Base-by-base conservation (phyloP, 2,329 filamentous ascomycete genomes). In the Trichoderma semiorbis region DNA sequence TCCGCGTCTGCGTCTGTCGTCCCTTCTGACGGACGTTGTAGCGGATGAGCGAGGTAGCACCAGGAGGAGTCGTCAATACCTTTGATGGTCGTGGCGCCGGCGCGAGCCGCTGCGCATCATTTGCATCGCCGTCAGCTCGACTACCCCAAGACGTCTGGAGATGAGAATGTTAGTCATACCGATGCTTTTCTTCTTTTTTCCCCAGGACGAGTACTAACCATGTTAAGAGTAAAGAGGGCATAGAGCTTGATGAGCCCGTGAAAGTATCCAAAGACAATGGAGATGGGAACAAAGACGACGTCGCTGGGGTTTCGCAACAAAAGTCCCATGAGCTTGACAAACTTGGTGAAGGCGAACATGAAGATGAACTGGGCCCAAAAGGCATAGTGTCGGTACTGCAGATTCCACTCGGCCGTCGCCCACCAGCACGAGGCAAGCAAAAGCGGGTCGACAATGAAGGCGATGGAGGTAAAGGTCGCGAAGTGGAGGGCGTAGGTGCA, bases 171-270 rank as follows among this genome's bases (percentile, higher is more conserved):
- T 14, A 50, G 47, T 50, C n/a, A 21, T 24, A 5, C 14, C 11
- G 58, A 60, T 21, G 18, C 32, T 30, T n/a, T 26, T 26, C 55
- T 30, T 30, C 47, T 6, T 28, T 7, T 39, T 18, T 7, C 34
- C 14, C n/a, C 53, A 67, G 63, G 53, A 66, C n/a, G 12, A 26
- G 30, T 2, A 85, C 91, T 83, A 88, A 97, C 94, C 89, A 93
- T 91, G 79, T 92, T 91, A 76, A 95, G 88, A 72, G 95, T 97
- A 75, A 92, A 85, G 73, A 95, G 86, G 53, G 95, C 94, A 78
- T 95, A 95, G 74, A 97, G 86, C 85, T 98, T 98, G 86, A 98
- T 95, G 73, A 94, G 82, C 73, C 95, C 94, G 80, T 98, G 95
- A 77, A 97, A 92, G 83, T 96, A 98, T 65, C 95, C 95, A 82